Base-by-base conservation (phyloP, 1,284 basidiomycete genomes). In the Trametes pubescens region DNA sequence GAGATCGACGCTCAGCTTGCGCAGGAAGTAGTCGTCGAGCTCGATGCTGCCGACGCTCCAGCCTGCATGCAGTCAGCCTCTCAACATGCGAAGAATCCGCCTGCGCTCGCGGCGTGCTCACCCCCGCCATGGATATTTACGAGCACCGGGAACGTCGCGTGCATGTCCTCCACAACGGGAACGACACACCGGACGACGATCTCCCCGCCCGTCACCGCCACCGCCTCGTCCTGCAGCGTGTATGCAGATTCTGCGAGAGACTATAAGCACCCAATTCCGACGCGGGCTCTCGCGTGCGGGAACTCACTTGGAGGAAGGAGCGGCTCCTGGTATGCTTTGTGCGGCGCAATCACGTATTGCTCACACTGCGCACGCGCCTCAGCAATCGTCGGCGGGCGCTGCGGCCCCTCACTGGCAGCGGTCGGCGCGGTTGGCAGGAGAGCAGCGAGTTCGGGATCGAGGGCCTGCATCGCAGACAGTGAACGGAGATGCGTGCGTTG, bases 71-170 rank as follows among this genome's bases (percentile, higher is more conserved):
- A 21, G 18, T 18, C 10, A 32, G 29, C 29, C 14, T 13, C 11
- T 8, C 2, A 47, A n/a, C 16, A 11, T 26, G 7, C 44, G 21
- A 38, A 38, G 18, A 22, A 14, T n/a, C 8, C 37, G 37, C 18
- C 40, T 2, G 18, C 14, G 40, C 14, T 43, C 18, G 40, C 6
- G 18, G 6, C 6, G 40, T 7, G 18, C 44, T 14, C 3, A 72
- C 67, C 69, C 59, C 67, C 67, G 1, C 65, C 64, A 47, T 68
- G 67, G 8, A 57, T 51, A 64, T 65, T 69, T 38, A 68, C 43
- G 8, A 66, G 37, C 1, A 71, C 47, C 3, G 66, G 67, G 40
- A 67, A 63, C 11, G n/a, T 48, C 18, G 49, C 44, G 2, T 52
- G 35, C 1, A 43, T 59, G 2, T 35, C 51, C 1, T 32, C 43